Base-by-base conservation (phyloP, 345 rosid genomes). In the Brassica nigra region DNA sequence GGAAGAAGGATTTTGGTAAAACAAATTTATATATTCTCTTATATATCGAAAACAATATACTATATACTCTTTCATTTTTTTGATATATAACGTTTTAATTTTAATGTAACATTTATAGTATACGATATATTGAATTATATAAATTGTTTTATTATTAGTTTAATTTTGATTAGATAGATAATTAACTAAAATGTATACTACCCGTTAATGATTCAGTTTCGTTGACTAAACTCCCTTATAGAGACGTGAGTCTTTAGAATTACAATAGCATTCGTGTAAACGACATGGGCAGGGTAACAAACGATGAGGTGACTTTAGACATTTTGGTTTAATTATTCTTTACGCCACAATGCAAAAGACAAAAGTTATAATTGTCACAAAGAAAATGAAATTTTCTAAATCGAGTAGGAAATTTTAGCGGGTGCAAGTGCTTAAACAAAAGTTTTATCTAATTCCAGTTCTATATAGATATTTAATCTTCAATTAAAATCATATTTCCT, bases 181-280 rank as follows among this genome's bases (percentile, higher is more conserved):
- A 47, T 52, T 52, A 52, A 52, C 57, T n/a, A 52, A 42, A 52
- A n/a, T 52, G 57, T n/a, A 52, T n/a, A 52, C 57, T n/a, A 52
- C 57, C 5, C 57, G 15, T 66, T 30, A 52, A 52, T 31, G 57
- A n/a, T 70, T 54, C n/a, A 47, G 54, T 15, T 47, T 47, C 18
- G 57, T 70, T 18, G 18, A 31, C 62, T 68, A 67, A 76, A 66
- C 29, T 9, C 15, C 16, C 72, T n/a, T 39, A 76, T 39, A 76
- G 73, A 57, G 68, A 76, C 73, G 74, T 76, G 68, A 68, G 59
- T 76, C 74, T 68, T 76, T 67, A 15, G 44, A 67, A 37, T 23
- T 66, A 8, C 10, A 55, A 55, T 75, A 52, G 66, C 55, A 55
- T 66, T 67, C 66, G 34, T 68, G 74, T 76, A 58, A 76, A 42